Base-by-base conservation (phyloP, 345 rosid genomes). In the Citrus cavaleriei region DNA sequence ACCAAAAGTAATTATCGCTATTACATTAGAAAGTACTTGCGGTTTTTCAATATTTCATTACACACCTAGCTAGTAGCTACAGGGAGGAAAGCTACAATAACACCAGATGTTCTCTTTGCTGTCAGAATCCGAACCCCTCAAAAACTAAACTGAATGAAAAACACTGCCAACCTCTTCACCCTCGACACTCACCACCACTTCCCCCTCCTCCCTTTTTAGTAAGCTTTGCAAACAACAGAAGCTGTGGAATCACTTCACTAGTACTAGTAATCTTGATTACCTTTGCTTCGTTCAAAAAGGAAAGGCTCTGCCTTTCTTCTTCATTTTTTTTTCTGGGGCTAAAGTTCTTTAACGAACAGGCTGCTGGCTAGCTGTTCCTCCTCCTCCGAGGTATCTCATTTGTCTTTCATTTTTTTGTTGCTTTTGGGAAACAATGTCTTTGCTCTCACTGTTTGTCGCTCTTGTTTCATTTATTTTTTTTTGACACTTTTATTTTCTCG, bases 311-410 rank as follows among this genome's bases (percentile, higher is more conserved):
- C 51, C 1, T 13, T 13, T 12, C 18, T 42, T 42, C 16, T 3
- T 46, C 18, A 10, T 10, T 42, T 42, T 42, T 10, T 35, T n/a
- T 55, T 30, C 30, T 51, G 46, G 46, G 12, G 73, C 9, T 30
- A 4, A 27, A 22, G 58, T 10, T 37, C 37, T 76, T 34, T 22
- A 22, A 70, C 13, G 9, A n/a, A 42, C 79, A 10, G 77, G 49
- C 37, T 18, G 22, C 37, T 5, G 18, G 51, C 51, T 46, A 46
- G 51, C 51, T 46, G 51, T 46, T 46, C 51, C 18, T 54, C 58
- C 22, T 60, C 51, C 66, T 78, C 46, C 77, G n/a, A 83, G 89
- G 89, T 87, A 78, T 80, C 73, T 24, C 71, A 27, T 79, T 62
- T 66, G 6, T 6, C 12, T 54, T 32, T 5, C 6, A 2, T 2